These are phyloP conservation scores for Triticum dicoccoides DNA, from an alignment of 176 grass and related monocot genomes.

Conservation along the genomic window DNA sequence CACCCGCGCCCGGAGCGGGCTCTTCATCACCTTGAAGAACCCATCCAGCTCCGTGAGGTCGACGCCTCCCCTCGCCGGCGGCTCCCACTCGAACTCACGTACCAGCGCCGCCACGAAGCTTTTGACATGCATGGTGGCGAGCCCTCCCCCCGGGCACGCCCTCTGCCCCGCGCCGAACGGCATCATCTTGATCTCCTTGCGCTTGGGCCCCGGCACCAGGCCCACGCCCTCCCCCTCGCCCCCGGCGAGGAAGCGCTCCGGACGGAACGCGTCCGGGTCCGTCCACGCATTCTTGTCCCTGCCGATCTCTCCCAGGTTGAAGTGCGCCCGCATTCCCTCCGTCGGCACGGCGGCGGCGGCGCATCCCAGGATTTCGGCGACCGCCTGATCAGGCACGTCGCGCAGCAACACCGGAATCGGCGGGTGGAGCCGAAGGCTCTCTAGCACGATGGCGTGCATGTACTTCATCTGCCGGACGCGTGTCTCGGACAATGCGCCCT, in stretches of 20 bases:
- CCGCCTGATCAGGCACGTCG: neutral
- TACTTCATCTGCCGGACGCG: neutral
- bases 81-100: slow-evolving; percentile 18
- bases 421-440: neutral
- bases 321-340: neutral
- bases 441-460: neutral
- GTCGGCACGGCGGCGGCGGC: neutral
- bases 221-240: slow-evolving; percentile 17
- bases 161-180: neutral
- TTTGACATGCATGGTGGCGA: slow-evolving; percentile 17
- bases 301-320: neutral
- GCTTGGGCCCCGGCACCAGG: neutral
- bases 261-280: slow-evolving; percentile 31
- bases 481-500: neutral
- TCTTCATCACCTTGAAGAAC: slow-evolving; percentile 3
- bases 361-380: neutral
- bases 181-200: neutral
- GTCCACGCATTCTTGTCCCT: neutral
- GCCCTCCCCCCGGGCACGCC: neutral
- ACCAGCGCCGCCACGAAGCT: neutral
- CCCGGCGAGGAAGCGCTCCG: slow-evolving; percentile 49
- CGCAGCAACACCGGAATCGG: neutral
- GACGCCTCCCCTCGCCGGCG: neutral
- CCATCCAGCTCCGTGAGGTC: neutral
- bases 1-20: neutral